Conservation (phyloP, 2,329 filamentous ascomycete genomes). For the Cordyceps cicadae region DNA sequence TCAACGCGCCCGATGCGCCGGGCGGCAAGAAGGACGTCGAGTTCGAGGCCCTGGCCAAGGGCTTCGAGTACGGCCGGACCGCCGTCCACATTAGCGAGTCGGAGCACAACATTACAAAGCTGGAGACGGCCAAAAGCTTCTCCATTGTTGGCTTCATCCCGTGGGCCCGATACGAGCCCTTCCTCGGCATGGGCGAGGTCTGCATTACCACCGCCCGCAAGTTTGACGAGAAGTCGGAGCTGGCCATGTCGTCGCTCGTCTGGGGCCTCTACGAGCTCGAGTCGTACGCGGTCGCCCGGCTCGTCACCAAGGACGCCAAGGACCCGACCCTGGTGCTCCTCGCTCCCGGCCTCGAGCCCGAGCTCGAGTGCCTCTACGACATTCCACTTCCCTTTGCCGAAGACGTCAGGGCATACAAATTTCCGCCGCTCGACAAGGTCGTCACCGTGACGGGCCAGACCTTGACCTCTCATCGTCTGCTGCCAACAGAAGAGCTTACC, state of each 20-base stretch:
- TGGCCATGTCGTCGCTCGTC: slow-evolving; percentile 83
- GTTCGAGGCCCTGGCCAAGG: slow-evolving; percentile 78
- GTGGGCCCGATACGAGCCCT: slow-evolving; percentile 68
- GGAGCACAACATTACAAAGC: slow-evolving; percentile 79
- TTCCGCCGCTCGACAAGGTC: slow-evolving; percentile 81
- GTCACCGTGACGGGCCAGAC: slow-evolving; percentile 77
- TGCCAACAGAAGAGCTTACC: slow-evolving; percentile 67
- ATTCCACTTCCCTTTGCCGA: slow-evolving; percentile 88
- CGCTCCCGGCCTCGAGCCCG: slow-evolving; percentile 67
- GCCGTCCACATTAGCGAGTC: slow-evolving; percentile 82
- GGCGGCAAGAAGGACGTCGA: slow-evolving; percentile 77
- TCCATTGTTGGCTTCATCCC: slow-evolving; percentile 83
- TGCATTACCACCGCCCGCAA: slow-evolving; percentile 71
- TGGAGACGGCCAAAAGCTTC: slow-evolving; percentile 67
- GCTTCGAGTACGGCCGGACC: slow-evolving; percentile 87
- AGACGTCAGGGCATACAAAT: slow-evolving; percentile 82
- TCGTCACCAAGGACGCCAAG: slow-evolving; percentile 77
- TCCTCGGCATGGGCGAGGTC: slow-evolving; percentile 74
- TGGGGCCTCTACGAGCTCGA: slow-evolving; percentile 80
- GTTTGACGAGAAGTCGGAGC: slow-evolving; percentile 69
- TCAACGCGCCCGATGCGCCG: slow-evolving; percentile 64
- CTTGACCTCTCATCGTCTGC: slow-evolving; percentile 71
- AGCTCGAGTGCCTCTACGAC: slow-evolving; percentile 81
- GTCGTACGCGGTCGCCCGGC: slow-evolving; percentile 75
- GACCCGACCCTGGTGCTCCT: slow-evolving; percentile 70